Base-by-base conservation (phyloP, 352 stramenopile species). In the Pythium dissotocum region DNA sequence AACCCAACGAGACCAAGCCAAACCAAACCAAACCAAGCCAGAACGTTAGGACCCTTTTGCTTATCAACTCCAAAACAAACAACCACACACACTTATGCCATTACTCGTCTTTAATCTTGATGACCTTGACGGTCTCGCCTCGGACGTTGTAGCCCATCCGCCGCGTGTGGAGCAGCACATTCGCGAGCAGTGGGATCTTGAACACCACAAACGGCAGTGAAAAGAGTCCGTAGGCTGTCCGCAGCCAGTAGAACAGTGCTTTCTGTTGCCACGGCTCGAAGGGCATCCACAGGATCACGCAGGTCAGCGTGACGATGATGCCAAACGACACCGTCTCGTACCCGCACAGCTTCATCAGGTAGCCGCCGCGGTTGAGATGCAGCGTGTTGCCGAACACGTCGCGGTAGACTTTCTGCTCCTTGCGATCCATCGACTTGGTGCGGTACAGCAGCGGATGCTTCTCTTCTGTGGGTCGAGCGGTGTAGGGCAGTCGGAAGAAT, bases 181-280 rank as follows among this genome's bases (percentile, higher is more conserved):
- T 93, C 16, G 86, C 82, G 16, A 96, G 56, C 35, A 97, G 62
- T 7, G 89, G 89, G 65, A 97, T 84, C 67, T 96, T 96, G 73
- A 97, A 95, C 14, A 89, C 69, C 32, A 95, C 67, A 51, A 92
- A 97, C n/a, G 89, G 89, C n/a, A 95, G 77, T 18, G 85, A 93
- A 54, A 94, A 88, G 24, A 96, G 71, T 9, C 88, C 89, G 55
- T 96, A 97, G 4, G 82, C 80, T 3, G 86, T 95, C 3, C 88
- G 87, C 36, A 97, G 79, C 89, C 89, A 97, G 72, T 94, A 97
- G 55, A 96, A 90, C 16, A 93, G 69, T 51, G 82, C 82, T 33
- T 91, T 87, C 18, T 82, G 85, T 52, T 95, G 85, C 89, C 89
- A 97, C 18, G 73, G 71, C 49, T 83, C 79, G 16, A 93, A 90